Conservation (phyloP, 495 filamentous ascomycete genomes). For the Penicillium simplicissimum region DNA sequence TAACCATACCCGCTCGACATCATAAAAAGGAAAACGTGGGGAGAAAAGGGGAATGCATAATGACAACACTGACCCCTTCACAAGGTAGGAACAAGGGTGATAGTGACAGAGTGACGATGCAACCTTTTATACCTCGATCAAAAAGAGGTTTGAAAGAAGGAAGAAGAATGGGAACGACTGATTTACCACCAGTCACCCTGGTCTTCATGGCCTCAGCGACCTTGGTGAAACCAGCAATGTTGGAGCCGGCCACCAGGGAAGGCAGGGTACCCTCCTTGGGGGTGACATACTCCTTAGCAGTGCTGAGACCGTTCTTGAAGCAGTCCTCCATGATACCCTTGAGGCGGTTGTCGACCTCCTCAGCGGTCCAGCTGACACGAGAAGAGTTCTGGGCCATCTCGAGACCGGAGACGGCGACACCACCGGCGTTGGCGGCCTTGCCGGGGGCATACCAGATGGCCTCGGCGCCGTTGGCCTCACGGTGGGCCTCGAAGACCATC, state of each 20-base stretch:
- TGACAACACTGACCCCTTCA: not conserved
- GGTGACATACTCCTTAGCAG: slow-evolving; percentile 83
- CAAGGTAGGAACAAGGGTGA: not conserved
- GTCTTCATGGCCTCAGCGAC: slow-evolving; percentile 92
- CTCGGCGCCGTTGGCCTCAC: slow-evolving; percentile 63
- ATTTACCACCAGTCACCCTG: slow-evolving; percentile 95
- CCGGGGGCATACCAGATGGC: slow-evolving; percentile 96
- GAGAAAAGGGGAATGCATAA: slow-evolving; percentile 12
- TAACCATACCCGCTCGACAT: slow-evolving; percentile 41
- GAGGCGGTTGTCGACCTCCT: slow-evolving; percentile 91
- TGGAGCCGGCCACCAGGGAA: slow-evolving; percentile 86
- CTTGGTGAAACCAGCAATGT: slow-evolving; percentile 98
- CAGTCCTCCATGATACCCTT: slow-evolving; percentile 92
- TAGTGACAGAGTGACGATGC: not conserved
- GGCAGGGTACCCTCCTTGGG: slow-evolving; percentile 79
- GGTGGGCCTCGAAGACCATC: slow-evolving; percentile 84
- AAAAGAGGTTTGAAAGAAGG: not conserved
- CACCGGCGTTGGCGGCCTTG: slow-evolving; percentile 92
- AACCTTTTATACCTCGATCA: slow-evolving; percentile 1
- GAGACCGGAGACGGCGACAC: slow-evolving; percentile 94
- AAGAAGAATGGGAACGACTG: slow-evolving; percentile 9
- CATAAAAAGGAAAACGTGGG: slow-evolving; percentile 19
- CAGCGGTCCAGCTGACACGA: slow-evolving; percentile 77
- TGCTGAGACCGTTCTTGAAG: slow-evolving; percentile 89
- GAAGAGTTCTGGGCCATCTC: slow-evolving; percentile 99